Base-by-base conservation (phyloP, 148 eudicot genomes). In the Silene latifolia region DNA sequence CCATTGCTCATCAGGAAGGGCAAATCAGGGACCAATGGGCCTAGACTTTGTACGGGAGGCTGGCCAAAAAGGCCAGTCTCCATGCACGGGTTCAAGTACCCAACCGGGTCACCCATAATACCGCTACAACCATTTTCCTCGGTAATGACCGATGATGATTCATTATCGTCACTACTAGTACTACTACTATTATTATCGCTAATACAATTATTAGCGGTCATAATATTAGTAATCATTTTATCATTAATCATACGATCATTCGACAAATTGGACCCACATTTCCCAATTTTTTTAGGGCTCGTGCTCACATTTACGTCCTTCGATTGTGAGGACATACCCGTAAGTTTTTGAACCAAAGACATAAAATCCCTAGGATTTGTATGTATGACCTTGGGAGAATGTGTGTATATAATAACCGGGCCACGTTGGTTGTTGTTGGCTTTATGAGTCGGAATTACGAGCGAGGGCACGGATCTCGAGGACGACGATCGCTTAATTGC, bases 291-390 rank as follows among this genome's bases (percentile, higher is more conserved):
- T 9, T 35, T 67, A 1, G 23, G 23, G 2, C 25, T 68, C 20
- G 8, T 23, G 10, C 5, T 24, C 3, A 13, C 44, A 25, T 24
- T 53, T 19, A 29, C 4, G 46, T 74, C 70, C 18, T 63, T 63
- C 0, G 77, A 8, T 15, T 42, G 60, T 47, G 69, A 64, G 0
- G 84, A 66, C 63, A 82, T 76, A 14, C 96, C 96, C 23, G 96
- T 90, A 57, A 90, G 90, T 61, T 85, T 90, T 73, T 90, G 96
- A 10, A 90, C 96, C 82, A 90, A 76, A 17, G 92, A 83, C 96
- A 85, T 88, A 79, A 90, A 90, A 48, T 90, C 92, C 21, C 79
- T 75, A 3, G 96, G 86, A n/a, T 84, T 76, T 0, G 92, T 85
- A 71, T 88, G 90, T 62, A 90, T 88, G 39, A 88, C 77, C 23